phyloP scores from a whole-genome alignment of 2,329 filamentous ascomycete species.

The Grosmannia clavigera region DNA sequence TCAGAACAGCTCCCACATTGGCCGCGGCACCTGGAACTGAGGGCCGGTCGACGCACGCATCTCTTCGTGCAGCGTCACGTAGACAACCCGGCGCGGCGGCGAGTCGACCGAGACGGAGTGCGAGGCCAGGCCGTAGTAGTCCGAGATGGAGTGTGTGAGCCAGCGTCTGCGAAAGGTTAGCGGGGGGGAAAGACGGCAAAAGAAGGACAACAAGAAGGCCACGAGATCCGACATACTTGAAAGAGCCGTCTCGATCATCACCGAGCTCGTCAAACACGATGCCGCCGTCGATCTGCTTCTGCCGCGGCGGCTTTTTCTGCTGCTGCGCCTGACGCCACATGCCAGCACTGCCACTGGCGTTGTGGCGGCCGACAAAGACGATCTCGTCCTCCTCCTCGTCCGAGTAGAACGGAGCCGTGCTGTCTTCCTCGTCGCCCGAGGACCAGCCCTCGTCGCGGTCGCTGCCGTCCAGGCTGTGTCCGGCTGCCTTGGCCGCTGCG shows the following conservation, averaged over 20 bases:
- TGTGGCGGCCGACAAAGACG: slow-evolving; percentile 66
- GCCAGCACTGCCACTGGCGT: slow-evolving; percentile 6
- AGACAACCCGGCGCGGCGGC: slow-evolving; percentile 66
- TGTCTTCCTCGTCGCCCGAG: not conserved
- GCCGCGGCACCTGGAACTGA: slow-evolving; percentile 35
- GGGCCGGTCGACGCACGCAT: slow-evolving; percentile 36
- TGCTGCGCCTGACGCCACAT: slow-evolving; percentile 21
- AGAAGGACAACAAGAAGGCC: not conserved
- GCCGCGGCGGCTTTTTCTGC: slow-evolving; percentile 12
- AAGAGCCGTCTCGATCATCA: slow-evolving; percentile 63
- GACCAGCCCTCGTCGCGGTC: slow-evolving; percentile 25
- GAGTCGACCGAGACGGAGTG: slow-evolving; percentile 63
- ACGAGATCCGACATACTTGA: slow-evolving; percentile 50
- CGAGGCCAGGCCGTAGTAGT: slow-evolving; percentile 82
- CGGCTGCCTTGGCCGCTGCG: slow-evolving; percentile 16
- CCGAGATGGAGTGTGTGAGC: slow-evolving; percentile 83
- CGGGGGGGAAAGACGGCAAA: not conserved
- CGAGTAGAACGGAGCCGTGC: slow-evolving; percentile 12
- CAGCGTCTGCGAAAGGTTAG: slow-evolving; percentile 51
- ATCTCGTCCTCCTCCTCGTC: slow-evolving; percentile 86
- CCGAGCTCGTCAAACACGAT: slow-evolving; percentile 72
- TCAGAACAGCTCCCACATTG: slow-evolving; percentile 47
- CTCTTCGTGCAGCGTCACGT: slow-evolving; percentile 43
- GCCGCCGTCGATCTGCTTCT: slow-evolving; percentile 46
- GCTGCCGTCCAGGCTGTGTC: slow-evolving; percentile 21